Base-by-base conservation (phyloP, 2,329 filamentous ascomycete species). In the Cladosporium sp. region DNA sequence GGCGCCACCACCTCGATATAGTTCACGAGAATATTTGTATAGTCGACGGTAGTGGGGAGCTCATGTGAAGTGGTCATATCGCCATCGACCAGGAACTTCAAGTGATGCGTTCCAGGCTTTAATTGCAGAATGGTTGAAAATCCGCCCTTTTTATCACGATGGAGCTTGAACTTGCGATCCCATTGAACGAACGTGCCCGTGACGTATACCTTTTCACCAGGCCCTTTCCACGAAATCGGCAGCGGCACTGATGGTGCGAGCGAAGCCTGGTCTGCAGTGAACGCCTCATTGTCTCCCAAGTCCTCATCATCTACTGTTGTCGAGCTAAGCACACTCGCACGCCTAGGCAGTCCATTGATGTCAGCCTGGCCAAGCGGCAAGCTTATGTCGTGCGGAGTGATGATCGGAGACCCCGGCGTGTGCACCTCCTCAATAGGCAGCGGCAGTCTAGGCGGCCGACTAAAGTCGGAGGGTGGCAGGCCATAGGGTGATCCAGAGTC, bases 171-270 rank as follows among this genome's bases (percentile, higher is more conserved):
- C 80, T 98, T 98, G 77, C 91, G 90, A 79, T 96, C 93, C 95
- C 95, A 99, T 77, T 94, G 91, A 72, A 96, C 96, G 76, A 98
- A 97, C 23, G 95, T 98, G 70, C 94, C 94, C 0, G 95, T 99
- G 55, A 99, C 93, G 77, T 97, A 99, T 69, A 98, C 88, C 79
- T 93, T 96, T 66, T 96, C 91, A 66, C 91, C 93, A 65, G 35
- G 65, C 10, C 87, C 86, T 70, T 86, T 86, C 95, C 95, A 99
- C 79, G 96, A 91, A 66, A 99, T 88, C 66, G 86, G 82, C 1
- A 92, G 96, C 1, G 92, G 91, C 50, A 98, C 91, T 8, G 91
- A 91, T 46, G 91, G 90, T 68, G 89, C 86, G 21, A 88, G 88
- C 73, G 91, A 89, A 23, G 80, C 77, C 35, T 60, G 50, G 35